Evolutionary conservation across 1,284 basidiomycete genomes (phyloP), one percentile per base, ranked within the genome.

Genomic region (Pyrrhoderma noxium): DNA sequence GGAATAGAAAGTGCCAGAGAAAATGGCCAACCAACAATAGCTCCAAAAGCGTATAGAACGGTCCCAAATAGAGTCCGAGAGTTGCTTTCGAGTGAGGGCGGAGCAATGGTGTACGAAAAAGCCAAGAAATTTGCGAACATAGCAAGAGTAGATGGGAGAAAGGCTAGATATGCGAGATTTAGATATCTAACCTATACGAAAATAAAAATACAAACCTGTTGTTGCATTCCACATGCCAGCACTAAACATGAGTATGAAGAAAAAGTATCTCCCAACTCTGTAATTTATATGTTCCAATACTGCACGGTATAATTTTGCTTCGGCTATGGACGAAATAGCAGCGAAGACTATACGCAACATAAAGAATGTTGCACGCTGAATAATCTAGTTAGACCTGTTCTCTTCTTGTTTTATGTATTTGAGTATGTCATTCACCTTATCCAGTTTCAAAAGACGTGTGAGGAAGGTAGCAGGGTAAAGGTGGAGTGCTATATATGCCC

Each of bases 1-100:
- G 96, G 96, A 11, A 95, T 65, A 0, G 90, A 81, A 3, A 98
- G 73, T 0, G 90, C 82, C 2, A 93, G 75, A 8, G 89, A 78
- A 65, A 98, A 99, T 1, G 96, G 96, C 96, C 96, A 99, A 14
- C 95, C 96, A 34, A 95, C 76, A 45, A 99, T 80, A 2, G 85
- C 91, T 2, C 92, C 94, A 2, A 83, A 65, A 1, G 90, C 91
- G 62, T 94, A 91, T 38, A 76, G 70, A 23, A 88, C 55, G 0
- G 87, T 89, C 0, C 89, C 79, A 14, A 73, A 65, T 13, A 82
- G 65, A 2, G 83, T 82, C 51, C 88, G 73, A 49, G 68, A 68
- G 56, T 64, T 62, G 64, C 85, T 73, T 27, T 66, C 68, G 36
- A 70, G 69, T 47, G 75, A 84, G 1, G 88, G 73, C 0, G 89